A percentile compares a stretch with the other conserved stretches of the same genome.
phyloP scores from a whole-genome alignment of 176 grass and related monocot genomes.

The Carex kokanica region DNA sequence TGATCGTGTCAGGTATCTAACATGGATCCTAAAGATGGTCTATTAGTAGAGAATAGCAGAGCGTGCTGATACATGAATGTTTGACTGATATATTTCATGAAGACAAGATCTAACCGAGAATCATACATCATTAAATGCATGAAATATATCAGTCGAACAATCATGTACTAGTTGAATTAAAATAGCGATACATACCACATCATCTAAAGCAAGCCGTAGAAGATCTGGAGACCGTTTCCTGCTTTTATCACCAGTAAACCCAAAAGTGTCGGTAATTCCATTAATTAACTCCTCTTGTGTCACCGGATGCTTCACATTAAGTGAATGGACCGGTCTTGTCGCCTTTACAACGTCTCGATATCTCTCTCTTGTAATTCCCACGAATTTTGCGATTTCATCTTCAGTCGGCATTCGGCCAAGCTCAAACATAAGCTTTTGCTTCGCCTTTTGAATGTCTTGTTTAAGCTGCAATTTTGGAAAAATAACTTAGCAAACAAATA shows the following conservation, averaged over 20 bases:
- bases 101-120: neutral
- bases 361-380: constrained; percentile 47
- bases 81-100: neutral
- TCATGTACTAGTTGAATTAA: neutral
- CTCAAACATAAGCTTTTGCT: constrained; percentile 64
- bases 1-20: neutral
- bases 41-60: neutral
- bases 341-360: constrained; percentile 68
- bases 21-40: neutral
- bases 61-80: neutral
- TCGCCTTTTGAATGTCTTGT: constrained; percentile 49
- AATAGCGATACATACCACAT: constrained; percentile 47
- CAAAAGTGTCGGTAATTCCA: constrained; percentile 55
- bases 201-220: constrained; percentile 81
- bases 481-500: neutral
- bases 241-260: constrained; percentile 43
- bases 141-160: no score
- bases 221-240: constrained; percentile 43
- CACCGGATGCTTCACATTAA: constrained; percentile 62
- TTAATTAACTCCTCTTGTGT: constrained; percentile 83
- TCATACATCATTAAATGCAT: neutral
- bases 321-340: constrained; percentile 57
- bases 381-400: constrained; percentile 44
- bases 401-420: constrained; percentile 61
- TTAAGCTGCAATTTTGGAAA: constrained; percentile 38